Conservation (phyloP, 768 basidiomycete genomes). For the Harrya chromipes region DNA sequence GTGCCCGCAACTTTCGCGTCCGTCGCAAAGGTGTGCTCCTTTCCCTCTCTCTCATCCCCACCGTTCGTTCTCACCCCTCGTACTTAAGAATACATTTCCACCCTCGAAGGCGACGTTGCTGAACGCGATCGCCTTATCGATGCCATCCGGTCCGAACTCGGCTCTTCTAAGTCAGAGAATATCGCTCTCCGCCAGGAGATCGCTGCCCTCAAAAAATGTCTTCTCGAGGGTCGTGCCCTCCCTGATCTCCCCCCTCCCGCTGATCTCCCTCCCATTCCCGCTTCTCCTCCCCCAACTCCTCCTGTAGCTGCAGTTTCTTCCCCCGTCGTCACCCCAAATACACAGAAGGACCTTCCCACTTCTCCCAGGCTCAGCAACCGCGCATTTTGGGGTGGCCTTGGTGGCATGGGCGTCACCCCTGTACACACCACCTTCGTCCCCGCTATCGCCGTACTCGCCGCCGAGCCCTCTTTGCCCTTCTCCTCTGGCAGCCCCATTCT, state of each 20-base stretch:
- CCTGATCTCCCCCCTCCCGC: constrained; percentile 46
- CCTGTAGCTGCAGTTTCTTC: constrained; percentile 16
- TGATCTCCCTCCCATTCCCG: constrained; percentile 35
- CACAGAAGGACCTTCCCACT: constrained; percentile 71
- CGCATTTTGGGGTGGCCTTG: constrained; percentile 81
- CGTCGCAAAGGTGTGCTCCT: constrained; percentile 73
- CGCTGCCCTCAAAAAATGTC: constrained; percentile 64
- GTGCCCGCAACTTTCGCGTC: constrained; percentile 92
- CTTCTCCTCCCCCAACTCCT: constrained; percentile 40
- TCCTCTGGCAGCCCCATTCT: constrained; percentile 28
- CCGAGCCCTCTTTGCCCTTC: constrained; percentile 19
- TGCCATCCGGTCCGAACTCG: constrained; percentile 81
- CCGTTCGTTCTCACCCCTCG: not conserved
- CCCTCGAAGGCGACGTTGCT: constrained; percentile 89
- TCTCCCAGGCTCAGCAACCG: constrained; percentile 50
- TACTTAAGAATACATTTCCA: constrained; percentile 83
- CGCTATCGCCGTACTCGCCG: constrained; percentile 45
- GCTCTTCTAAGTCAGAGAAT: constrained; percentile 78
- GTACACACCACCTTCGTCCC: constrained; percentile 84
- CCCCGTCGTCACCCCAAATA: constrained; percentile 58
- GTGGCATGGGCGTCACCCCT: constrained; percentile 71
- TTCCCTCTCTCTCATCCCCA: not conserved
- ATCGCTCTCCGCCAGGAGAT: constrained; percentile 78
- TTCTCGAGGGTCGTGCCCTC: constrained; percentile 62
- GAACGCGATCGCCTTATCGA: constrained; percentile 90